A percentile compares a stretch with the other conserved stretches of the same genome.
phyloP scores from a whole-genome alignment of 495 filamentous ascomycete genomes.

The Immersiella caudata region DNA sequence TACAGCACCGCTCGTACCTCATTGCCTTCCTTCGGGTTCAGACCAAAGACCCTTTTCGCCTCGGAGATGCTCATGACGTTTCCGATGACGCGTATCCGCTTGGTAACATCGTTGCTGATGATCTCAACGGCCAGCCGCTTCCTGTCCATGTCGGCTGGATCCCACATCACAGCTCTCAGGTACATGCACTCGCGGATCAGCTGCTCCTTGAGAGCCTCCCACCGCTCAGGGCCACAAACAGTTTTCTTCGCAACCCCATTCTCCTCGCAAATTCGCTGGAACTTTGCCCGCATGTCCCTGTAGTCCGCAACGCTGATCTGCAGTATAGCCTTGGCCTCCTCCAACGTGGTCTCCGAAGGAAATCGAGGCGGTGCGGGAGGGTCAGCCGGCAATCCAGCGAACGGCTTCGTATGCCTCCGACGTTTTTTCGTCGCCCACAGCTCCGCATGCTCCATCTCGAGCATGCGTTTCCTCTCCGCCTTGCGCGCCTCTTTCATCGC shows the following conservation, averaged over 20 bases:
- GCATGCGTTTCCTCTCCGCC: slow-evolving; percentile 56
- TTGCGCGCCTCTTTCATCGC: slow-evolving; percentile 58
- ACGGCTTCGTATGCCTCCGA: slow-evolving; percentile 69
- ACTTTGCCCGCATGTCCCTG: slow-evolving; percentile 64
- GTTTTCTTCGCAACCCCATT: slow-evolving; percentile 74
- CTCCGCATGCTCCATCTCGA: slow-evolving; percentile 67
- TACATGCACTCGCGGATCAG: slow-evolving; percentile 67
- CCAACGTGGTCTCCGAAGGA: slow-evolving; percentile 79
- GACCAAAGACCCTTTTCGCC: slow-evolving; percentile 69
- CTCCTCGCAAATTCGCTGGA: slow-evolving; percentile 68
- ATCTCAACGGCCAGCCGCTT: slow-evolving; percentile 69
- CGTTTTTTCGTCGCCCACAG: slow-evolving; percentile 68
- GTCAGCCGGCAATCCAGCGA: slow-evolving; percentile 73
- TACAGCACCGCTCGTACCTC: slow-evolving; percentile 68
- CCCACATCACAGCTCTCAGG: slow-evolving; percentile 66
- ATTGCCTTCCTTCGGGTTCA: slow-evolving; percentile 73
- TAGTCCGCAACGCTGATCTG: slow-evolving; percentile 61
- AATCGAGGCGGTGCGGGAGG: slow-evolving; percentile 74
- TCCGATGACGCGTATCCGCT: slow-evolving; percentile 68
- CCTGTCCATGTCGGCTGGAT: slow-evolving; percentile 46
- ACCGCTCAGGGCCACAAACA: slow-evolving; percentile 67
- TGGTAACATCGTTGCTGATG: slow-evolving; percentile 80
- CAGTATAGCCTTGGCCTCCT: slow-evolving; percentile 73
- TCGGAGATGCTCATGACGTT: slow-evolving; percentile 69
- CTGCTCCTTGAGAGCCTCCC: slow-evolving; percentile 71